Percentiles rank a stretch among this genome's conserved stretches.
Evolutionary conservation across 306 rosid species (phyloP).

Genomic region (Neltuma alba): DNA sequence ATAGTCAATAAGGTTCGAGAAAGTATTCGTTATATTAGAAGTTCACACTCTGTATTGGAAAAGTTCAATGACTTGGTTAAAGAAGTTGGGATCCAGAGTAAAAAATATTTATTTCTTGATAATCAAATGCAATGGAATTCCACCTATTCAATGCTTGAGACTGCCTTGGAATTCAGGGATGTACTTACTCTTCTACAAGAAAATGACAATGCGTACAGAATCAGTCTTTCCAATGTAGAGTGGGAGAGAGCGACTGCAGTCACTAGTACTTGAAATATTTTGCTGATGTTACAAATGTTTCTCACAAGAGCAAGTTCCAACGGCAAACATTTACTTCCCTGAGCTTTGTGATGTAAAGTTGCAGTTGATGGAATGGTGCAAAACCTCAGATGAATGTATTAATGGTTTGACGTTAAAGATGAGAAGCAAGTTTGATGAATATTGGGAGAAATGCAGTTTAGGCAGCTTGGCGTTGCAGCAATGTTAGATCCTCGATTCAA

Average conservation of each 20-base stretch:
- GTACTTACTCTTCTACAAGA: constrained; percentile 73
- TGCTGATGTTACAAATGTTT: constrained; percentile 63
- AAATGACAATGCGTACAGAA: constrained; percentile 55
- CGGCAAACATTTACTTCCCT: constrained; percentile 83
- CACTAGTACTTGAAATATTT: constrained; percentile 74
- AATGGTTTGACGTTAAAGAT: constrained; percentile 70
- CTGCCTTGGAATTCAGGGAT: constrained; percentile 77
- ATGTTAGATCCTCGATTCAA: constrained; percentile 95
- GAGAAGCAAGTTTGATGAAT: constrained; percentile 88
- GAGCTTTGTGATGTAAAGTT: constrained; percentile 88
- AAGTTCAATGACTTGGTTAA: constrained; percentile 74
- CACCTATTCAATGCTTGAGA: constrained; percentile 80
- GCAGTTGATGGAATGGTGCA: constrained; percentile 91
- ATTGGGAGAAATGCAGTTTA: constrained; percentile 89
- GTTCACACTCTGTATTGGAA: constrained; percentile 63
- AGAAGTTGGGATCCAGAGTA: constrained; percentile 68
- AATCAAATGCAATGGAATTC: constrained; percentile 77
- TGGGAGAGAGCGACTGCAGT: constrained; percentile 72
- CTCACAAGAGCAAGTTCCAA: constrained; percentile 65
- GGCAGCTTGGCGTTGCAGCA: constrained; percentile 94
- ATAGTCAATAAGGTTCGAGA: constrained; percentile 63
- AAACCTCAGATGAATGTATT: constrained; percentile 71
- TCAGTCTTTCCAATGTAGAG: constrained; percentile 66
- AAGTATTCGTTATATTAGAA: constrained; percentile 66
- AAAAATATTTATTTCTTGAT: constrained; percentile 63